phyloP scores from a whole-genome alignment of 1,284 basidiomycete genomes.

The Marasmius fiardii region DNA sequence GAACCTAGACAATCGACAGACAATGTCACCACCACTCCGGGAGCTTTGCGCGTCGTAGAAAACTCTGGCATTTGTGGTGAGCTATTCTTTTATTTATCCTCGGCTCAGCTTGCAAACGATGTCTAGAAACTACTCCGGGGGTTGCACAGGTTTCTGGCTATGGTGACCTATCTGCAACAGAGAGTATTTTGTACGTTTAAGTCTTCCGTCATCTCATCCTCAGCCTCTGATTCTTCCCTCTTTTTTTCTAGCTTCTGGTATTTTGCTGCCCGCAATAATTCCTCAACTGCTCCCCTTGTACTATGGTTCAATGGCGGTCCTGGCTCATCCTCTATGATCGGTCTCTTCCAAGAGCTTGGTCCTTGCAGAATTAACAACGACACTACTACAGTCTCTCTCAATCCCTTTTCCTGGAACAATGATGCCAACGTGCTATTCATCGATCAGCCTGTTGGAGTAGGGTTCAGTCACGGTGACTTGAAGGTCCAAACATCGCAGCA shows the following conservation, averaged over 20 bases:
- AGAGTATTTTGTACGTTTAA: too few species aligned
- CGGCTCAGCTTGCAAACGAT: too few species aligned
- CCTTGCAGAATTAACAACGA: slow-evolving; percentile 65
- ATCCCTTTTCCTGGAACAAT: slow-evolving; percentile 66
- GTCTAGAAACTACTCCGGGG: too few species aligned
- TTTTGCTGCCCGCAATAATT: slow-evolving; percentile 57
- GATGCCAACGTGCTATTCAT: slow-evolving; percentile 57
- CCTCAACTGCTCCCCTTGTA: slow-evolving; percentile 53
- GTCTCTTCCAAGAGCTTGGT: slow-evolving; percentile 63
- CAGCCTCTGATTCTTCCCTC: too few species aligned
- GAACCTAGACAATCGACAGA: too few species aligned
- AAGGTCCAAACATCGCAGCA: slow-evolving; percentile 48
- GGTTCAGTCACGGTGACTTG: slow-evolving; percentile 54
- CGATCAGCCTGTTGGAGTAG: slow-evolving; percentile 62
- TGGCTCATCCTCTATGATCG: slow-evolving; percentile 66
- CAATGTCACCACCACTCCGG: too few species aligned
- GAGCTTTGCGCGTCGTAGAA: too few species aligned
- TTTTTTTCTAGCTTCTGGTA: slow-evolving; percentile 67
- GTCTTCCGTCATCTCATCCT: too few species aligned
- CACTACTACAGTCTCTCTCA: slow-evolving; percentile 45
- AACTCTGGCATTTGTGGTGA: too few species aligned
- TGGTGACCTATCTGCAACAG: too few species aligned
- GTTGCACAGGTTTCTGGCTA: too few species aligned
- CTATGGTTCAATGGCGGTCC: slow-evolving; percentile 70
- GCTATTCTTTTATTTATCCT: too few species aligned